A percentile compares a stretch with the other conserved stretches of the same genome.
These are phyloP conservation scores for Monosporascus sp. DNA, from an alignment of 2,329 filamentous ascomycete species.

Conservation along the genomic window DNA sequence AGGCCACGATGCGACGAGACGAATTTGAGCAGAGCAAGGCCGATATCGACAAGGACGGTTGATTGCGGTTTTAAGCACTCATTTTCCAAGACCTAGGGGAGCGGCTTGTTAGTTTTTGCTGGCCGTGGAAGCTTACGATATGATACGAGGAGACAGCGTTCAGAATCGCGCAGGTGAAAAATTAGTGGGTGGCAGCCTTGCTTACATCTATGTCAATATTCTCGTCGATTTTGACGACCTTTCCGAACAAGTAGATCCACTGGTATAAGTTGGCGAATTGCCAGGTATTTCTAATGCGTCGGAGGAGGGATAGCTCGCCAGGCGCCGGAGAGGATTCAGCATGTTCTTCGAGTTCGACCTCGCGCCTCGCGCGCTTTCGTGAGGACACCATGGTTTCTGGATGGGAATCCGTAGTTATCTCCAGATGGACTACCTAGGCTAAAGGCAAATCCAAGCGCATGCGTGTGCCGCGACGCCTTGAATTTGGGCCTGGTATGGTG, in stretches of 20 bases:
- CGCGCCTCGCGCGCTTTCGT: slow-evolving; percentile 43
- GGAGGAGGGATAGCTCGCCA: slow-evolving; percentile 41
- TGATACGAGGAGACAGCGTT: no score
- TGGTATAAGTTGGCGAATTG: slow-evolving; percentile 92
- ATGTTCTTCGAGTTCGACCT: slow-evolving; percentile 29
- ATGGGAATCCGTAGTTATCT: slow-evolving; percentile 1
- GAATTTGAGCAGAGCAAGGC: slow-evolving; percentile 81
- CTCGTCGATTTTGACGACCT: slow-evolving; percentile 82
- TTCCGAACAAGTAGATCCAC: slow-evolving; percentile 88
- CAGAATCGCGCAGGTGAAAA: no score
- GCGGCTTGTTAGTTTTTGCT: neutral
- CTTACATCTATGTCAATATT: slow-evolving; percentile 84
- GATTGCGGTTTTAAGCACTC: slow-evolving; percentile 82
- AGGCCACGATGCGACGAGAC: slow-evolving; percentile 90
- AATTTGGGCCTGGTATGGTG: neutral
- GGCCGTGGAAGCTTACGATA: no score
- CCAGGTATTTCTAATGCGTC: slow-evolving; percentile 82
- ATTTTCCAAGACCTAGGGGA: slow-evolving; percentile 69
- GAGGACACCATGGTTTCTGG: slow-evolving; percentile 35
- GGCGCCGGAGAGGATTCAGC: slow-evolving; percentile 15
- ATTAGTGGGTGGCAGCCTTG: neutral
- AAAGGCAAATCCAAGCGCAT: neutral
- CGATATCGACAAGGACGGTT: slow-evolving; percentile 70
- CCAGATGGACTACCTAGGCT: neutral
- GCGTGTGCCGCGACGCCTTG: neutral